phyloP scores from a whole-genome alignment of 78 protist genomes.

The Protostelium mycophagum region DNA sequence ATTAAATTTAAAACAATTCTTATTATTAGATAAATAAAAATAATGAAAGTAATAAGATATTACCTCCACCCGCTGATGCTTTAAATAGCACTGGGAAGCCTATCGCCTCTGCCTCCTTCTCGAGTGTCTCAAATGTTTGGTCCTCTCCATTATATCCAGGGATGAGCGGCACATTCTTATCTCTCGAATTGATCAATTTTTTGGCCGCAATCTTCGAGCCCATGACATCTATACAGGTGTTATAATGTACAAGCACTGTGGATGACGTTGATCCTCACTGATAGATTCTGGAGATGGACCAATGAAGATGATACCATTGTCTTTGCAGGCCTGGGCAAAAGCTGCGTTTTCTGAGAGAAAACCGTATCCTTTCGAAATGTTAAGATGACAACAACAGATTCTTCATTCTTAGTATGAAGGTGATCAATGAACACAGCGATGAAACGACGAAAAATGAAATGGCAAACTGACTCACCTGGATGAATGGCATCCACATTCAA shows the following conservation, averaged over 20 bases:
- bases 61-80: conserved; percentile 91
- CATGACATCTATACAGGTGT: conserved; percentile 30
- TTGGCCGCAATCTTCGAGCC: conserved; percentile 80
- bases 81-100: conserved; percentile 91
- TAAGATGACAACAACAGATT: neutral
- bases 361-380: conserved; percentile 82
- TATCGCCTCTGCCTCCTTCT: conserved; percentile 60
- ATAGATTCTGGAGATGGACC: conserved; percentile 89
- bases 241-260: neutral
- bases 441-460: neutral
- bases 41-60: neutral
- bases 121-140: conserved; percentile 60
- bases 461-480: neutral
- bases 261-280: neutral
- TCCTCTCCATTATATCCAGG: conserved; percentile 91
- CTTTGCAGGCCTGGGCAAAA: conserved; percentile 63
- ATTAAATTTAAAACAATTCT: too few relatives aligned
- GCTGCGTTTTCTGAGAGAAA: conserved; percentile 88
- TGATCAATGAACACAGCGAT: too few relatives aligned
- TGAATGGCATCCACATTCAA: neutral
- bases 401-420: too few relatives aligned
- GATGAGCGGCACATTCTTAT: neutral
- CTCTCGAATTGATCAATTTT: conserved; percentile 55
- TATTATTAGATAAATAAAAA: neutral
- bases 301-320: conserved; percentile 71